These are phyloP conservation scores for Prinsepia uniflora DNA, from an alignment of 306 rosid genomes.

Conservation along the genomic window DNA sequence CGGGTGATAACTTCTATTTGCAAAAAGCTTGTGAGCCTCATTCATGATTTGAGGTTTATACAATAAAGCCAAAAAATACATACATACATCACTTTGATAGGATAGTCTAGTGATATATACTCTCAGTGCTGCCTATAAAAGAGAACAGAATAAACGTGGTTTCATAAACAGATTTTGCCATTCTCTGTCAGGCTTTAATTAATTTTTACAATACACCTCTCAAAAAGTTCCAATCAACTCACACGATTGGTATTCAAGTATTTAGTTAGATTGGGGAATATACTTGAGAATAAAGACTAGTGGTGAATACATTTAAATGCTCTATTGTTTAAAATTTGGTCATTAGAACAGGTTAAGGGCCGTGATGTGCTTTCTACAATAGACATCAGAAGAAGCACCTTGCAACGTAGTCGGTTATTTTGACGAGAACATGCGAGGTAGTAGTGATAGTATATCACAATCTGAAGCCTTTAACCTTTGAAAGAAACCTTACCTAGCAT, in stretches of 20 bases:
- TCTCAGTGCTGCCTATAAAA: not conserved
- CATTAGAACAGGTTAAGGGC: not conserved
- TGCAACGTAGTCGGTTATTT: not conserved
- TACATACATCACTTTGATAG: not conserved
- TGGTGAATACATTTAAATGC: not conserved
- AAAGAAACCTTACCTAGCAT: slow-evolving; percentile 56
- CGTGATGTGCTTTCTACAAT: not conserved
- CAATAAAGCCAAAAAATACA: not conserved
- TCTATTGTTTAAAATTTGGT: not conserved
- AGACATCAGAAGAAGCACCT: not conserved
- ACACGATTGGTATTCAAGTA: not conserved
- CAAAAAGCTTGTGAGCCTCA: not conserved
- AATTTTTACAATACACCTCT: too few species aligned
- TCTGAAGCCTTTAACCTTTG: not conserved
- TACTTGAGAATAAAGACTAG: not conserved
- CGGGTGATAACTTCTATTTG: not conserved
- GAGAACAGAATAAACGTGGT: not conserved
- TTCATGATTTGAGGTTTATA: not conserved
- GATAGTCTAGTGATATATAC: not conserved
- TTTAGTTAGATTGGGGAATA: not conserved
- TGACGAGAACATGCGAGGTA: not conserved
- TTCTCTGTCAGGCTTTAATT: not conserved
- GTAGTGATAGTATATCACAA: not conserved
- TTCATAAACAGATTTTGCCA: too few species aligned
- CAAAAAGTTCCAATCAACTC: not conserved